Conservation (phyloP, 805 yeast species). For the Pichia nanzhaoensis region DNA sequence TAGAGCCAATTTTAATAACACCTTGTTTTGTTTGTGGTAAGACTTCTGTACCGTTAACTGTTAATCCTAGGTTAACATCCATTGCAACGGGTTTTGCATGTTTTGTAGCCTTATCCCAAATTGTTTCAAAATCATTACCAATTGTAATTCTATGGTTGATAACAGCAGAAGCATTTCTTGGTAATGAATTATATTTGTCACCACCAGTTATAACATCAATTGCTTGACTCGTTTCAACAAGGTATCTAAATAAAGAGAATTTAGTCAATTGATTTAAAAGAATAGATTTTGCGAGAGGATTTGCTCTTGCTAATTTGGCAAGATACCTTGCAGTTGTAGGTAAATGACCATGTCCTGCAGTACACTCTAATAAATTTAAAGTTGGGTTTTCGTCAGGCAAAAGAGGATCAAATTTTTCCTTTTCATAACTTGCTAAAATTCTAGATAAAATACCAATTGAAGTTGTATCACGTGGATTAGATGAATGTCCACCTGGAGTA, state of each 20-base stretch:
- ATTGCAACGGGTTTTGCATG: slow-evolving; percentile 30
- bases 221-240: slow-evolving; percentile 59
- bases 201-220: slow-evolving; percentile 65
- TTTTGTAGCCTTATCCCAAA: slow-evolving; percentile 39
- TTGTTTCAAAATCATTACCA: slow-evolving; percentile 27
- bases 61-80: slow-evolving; percentile 33
- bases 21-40: slow-evolving; percentile 21
- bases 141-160: slow-evolving; percentile 54
- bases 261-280: slow-evolving; percentile 28
- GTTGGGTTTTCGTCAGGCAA: slow-evolving; percentile 54
- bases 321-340: slow-evolving; percentile 8
- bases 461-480: slow-evolving; percentile 62
- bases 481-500: slow-evolving; percentile 56
- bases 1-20: slow-evolving; percentile 16
- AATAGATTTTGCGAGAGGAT: slow-evolving; percentile 29
- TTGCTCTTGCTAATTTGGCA: slow-evolving; percentile 21
- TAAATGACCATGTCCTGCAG: slow-evolving; percentile 41
- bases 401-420: slow-evolving; percentile 42
- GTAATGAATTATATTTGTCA: slow-evolving; percentile 67
- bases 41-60: slow-evolving; percentile 30
- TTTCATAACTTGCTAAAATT: slow-evolving; percentile 49
- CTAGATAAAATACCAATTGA: slow-evolving; percentile 66
- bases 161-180: slow-evolving; percentile 48
- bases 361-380: slow-evolving; percentile 49
- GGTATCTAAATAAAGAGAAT: slow-evolving; percentile 28